These are phyloP conservation scores for Quercus bicolor DNA, from an alignment of 306 rosid genomes.

Conservation along the genomic window DNA sequence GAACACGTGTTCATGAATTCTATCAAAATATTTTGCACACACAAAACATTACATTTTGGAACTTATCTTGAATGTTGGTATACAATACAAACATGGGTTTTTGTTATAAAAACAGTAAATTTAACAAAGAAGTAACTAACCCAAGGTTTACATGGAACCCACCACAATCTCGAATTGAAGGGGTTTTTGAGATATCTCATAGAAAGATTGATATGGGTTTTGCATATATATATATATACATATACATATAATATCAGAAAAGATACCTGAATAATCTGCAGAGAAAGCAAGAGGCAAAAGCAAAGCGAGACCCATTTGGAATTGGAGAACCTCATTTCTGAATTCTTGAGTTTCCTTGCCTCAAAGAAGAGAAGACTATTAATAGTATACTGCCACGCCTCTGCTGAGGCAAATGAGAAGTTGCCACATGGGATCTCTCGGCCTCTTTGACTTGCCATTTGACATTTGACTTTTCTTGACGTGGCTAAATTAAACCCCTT, in stretches of 20 bases:
- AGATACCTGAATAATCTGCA: slow-evolving; percentile 35
- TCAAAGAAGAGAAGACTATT: too few species aligned
- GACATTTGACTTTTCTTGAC: not conserved
- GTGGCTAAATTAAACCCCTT: not conserved
- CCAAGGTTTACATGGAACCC: not conserved
- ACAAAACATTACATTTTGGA: not conserved
- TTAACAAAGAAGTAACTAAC: not conserved
- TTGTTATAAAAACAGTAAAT: not conserved
- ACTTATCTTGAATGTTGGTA: not conserved
- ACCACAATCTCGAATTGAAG: too few species aligned
- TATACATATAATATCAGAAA: not conserved
- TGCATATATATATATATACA: not conserved
- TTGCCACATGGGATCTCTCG: slow-evolving; percentile 19
- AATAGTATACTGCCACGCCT: slow-evolving; percentile 21
- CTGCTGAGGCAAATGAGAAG: not conserved
- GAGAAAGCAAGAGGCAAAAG: slow-evolving; percentile 19
- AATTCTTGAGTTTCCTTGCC: slow-evolving; percentile 10
- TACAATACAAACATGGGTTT: not conserved
- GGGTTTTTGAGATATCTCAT: too few species aligned
- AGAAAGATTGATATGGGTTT: slow-evolving; percentile 5
- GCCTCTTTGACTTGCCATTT: not conserved
- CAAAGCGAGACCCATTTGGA: slow-evolving; percentile 29
- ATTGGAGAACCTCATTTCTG: slow-evolving; percentile 5
- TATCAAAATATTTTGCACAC: not conserved
- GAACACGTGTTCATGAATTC: not conserved